A percentile compares a stretch with the other conserved stretches of the same genome.
These are phyloP conservation scores for Alternaria panax DNA, from an alignment of 2,329 filamentous ascomycete species.

Conservation along the genomic window DNA sequence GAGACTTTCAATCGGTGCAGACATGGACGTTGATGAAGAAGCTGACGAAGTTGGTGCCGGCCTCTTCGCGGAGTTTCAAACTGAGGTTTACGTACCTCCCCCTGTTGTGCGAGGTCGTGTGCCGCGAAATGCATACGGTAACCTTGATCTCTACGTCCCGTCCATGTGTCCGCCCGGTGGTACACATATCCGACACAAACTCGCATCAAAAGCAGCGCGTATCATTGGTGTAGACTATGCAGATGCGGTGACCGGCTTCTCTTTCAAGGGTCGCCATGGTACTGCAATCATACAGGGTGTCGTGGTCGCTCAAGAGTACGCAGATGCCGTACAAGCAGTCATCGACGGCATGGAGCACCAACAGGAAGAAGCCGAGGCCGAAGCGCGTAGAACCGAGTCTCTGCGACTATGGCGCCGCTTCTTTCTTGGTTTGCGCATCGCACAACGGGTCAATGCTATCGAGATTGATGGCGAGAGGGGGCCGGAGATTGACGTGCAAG, in stretches of 20 bases:
- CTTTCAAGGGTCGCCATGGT: conserved; percentile 84
- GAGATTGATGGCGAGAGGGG: conserved; percentile 46
- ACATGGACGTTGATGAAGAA: conserved; percentile 44
- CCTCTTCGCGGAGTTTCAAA: conserved; percentile 67
- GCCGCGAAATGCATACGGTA: conserved; percentile 67
- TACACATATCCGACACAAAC: conserved; percentile 62
- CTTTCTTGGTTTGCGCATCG: conserved; percentile 70
- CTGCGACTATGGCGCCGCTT: conserved; percentile 67
- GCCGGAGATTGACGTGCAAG: conserved; percentile 37
- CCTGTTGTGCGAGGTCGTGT: conserved; percentile 77
- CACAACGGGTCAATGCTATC: conserved; percentile 72
- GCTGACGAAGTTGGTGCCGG: conserved; percentile 58
- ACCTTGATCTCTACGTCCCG: conserved; percentile 69
- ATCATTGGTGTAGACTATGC: conserved; percentile 84
- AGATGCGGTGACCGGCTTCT: conserved; percentile 88
- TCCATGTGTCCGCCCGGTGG: conserved; percentile 69
- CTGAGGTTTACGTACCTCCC: conserved; percentile 76
- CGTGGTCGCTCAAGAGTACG: conserved; percentile 75
- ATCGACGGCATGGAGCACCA: conserved; percentile 73
- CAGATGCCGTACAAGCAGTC: conserved; percentile 74
- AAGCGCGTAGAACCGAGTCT: conserved; percentile 58
- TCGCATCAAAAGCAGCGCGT: conserved; percentile 75
- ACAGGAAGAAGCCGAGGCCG: conserved; percentile 68
- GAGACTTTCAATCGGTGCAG: conserved; percentile 35
- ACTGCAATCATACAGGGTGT: conserved; percentile 82